Percentiles rank a stretch among this genome's conserved stretches.
Conservation (phyloP, 768 basidiomycete species). For the Mycena epipterygia region DNA sequence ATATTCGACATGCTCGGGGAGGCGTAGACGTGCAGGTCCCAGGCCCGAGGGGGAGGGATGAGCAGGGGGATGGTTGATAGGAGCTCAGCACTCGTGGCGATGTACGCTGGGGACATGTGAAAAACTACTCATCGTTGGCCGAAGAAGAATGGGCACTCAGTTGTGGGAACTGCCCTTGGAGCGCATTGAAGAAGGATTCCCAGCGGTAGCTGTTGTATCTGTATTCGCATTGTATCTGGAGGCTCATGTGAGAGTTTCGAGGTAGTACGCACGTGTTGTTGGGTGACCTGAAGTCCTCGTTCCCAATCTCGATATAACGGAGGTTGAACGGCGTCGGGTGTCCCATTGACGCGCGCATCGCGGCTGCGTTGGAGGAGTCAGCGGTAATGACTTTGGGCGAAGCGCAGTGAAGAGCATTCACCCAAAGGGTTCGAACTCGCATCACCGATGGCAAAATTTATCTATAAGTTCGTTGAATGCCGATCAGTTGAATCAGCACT, state of each 20-base stretch:
- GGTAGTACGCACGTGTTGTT: too few species aligned
- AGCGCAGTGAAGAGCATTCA: not conserved
- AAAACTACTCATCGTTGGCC: too few species aligned
- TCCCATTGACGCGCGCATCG: constrained; percentile 66
- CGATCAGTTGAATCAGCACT: not conserved
- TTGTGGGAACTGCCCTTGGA: not conserved
- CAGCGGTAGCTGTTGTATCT: not conserved
- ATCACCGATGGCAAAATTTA: not conserved
- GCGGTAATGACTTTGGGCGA: not conserved
- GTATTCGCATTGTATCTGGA: constrained; percentile 33
- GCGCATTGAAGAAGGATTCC: not conserved
- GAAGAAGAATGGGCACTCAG: not conserved
- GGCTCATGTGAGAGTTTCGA: not conserved
- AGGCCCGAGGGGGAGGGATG: too few species aligned
- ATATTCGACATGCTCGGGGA: too few species aligned
- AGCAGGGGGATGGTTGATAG: too few species aligned
- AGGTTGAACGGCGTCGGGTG: constrained; percentile 66
- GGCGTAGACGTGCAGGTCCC: too few species aligned
- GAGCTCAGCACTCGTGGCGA: too few species aligned
- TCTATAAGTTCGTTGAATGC: not conserved
- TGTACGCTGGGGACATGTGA: too few species aligned
- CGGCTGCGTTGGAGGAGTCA: constrained; percentile 50
- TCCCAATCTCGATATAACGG: constrained; percentile 65
- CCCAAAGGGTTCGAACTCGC: not conserved
- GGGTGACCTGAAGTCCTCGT: constrained; percentile 53